Percentiles rank a stretch among this genome's conserved stretches.
Conservation (phyloP, 2,329 filamentous ascomycete genomes). For the Cylindrodendrum hubeiense region DNA sequence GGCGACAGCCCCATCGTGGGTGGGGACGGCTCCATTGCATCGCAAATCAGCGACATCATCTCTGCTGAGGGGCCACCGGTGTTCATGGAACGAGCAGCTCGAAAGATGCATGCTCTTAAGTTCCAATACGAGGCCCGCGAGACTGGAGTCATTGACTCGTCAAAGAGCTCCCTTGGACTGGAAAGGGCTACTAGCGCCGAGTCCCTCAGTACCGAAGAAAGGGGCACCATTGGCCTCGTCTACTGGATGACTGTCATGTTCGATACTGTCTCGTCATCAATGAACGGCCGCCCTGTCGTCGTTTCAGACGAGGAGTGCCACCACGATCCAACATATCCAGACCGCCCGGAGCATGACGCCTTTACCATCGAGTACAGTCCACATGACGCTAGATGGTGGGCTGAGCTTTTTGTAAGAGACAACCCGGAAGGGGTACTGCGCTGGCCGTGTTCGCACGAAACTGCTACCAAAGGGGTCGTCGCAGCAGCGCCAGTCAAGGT, state of each 20-base stretch:
- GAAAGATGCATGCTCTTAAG: constrained; percentile 55
- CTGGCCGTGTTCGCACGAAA: constrained; percentile 68
- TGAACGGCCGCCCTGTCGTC: constrained; percentile 55
- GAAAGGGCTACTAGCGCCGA: constrained; percentile 39
- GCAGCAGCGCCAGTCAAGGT: constrained; percentile 70
- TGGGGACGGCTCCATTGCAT: constrained; percentile 41
- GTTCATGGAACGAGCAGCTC: constrained; percentile 52
- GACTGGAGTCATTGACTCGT: constrained; percentile 40
- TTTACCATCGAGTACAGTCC: constrained; percentile 36
- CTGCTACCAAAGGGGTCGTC: constrained; percentile 61
- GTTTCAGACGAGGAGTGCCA: constrained; percentile 56
- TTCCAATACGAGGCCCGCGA: constrained; percentile 48
- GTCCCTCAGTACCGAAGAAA: constrained; percentile 47
- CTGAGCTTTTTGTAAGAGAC: constrained; percentile 50
- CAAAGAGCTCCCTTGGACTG: constrained; percentile 41
- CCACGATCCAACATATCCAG: constrained; percentile 47
- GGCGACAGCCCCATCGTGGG: constrained; percentile 35
- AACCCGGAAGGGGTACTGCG: constrained; percentile 45
- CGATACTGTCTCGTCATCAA: constrained; percentile 68
- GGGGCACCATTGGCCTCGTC: constrained; percentile 64
- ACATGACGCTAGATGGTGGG: constrained; percentile 48
- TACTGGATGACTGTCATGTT: constrained; percentile 73
- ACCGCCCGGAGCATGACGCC: constrained; percentile 34
- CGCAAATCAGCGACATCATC: constrained; percentile 49
- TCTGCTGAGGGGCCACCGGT: constrained; percentile 45